Conservation (phyloP, 345 rosid genomes). For the Barbarea vulgaris region DNA sequence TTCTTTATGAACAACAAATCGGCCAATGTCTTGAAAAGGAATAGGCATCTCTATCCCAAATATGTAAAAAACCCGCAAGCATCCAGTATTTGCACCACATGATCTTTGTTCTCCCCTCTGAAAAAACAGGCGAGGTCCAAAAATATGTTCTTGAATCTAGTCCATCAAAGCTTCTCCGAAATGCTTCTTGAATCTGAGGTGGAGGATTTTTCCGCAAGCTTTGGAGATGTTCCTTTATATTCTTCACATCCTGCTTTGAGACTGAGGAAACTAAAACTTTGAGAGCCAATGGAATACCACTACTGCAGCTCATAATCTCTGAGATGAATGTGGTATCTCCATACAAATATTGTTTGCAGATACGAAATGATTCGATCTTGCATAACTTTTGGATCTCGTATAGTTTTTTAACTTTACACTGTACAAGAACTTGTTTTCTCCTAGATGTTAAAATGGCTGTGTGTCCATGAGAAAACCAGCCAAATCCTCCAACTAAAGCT, state of each 20-base stretch:
- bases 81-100: too few relatives aligned
- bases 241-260: conserved; percentile 11
- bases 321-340: not conserved
- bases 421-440: conserved; percentile 32
- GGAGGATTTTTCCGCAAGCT: conserved; percentile 21
- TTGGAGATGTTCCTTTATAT: conserved; percentile 24
- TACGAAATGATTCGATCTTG: conserved; percentile 21
- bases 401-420: conserved; percentile 22
- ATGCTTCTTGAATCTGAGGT: conserved; percentile 20
- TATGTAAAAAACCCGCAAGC: too few relatives aligned
- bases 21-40: conserved; percentile 36
- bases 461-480: conserved; percentile 35
- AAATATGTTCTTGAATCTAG: too few relatives aligned
- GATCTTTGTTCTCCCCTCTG: too few relatives aligned
- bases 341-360: conserved; percentile 8
- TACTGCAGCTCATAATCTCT: conserved; percentile 19
- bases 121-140: too few relatives aligned
- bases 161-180: too few relatives aligned
- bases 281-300: conserved; percentile 26
- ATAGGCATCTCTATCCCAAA: conserved; percentile 35
- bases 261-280: conserved; percentile 1
- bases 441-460: conserved; percentile 25
- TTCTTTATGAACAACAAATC: conserved; percentile 29
- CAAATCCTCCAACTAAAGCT: conserved; percentile 34
- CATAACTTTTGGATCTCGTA: not conserved